Evolutionary conservation across 2,329 filamentous ascomycete genomes (phyloP).

Genomic region (Fusarium citri): DNA sequence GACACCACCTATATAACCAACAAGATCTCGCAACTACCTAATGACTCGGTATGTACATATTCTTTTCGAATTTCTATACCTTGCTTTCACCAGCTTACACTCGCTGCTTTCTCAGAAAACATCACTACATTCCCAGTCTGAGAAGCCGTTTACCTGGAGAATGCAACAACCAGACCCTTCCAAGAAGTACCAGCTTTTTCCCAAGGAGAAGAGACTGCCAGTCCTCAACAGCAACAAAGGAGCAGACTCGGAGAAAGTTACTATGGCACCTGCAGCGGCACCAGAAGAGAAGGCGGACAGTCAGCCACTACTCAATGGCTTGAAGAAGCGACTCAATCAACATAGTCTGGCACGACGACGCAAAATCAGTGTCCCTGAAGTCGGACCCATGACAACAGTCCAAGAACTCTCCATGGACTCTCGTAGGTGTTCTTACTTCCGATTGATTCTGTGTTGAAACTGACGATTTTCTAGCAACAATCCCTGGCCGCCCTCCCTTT

Average conservation of each 20-base stretch:
- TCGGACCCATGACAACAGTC: constrained; percentile 76
- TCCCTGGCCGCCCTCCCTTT: constrained; percentile 72
- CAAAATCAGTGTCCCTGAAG: constrained; percentile 72
- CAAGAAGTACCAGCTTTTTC: constrained; percentile 72
- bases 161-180: constrained; percentile 66
- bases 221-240: constrained; percentile 59
- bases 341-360: constrained; percentile 67
- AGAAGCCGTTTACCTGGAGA: constrained; percentile 67
- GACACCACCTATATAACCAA: constrained; percentile 65
- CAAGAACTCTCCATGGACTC: constrained; percentile 77
- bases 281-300: constrained; percentile 57
- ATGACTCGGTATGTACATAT: constrained; percentile 56
- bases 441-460: background rate
- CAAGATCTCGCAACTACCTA: constrained; percentile 58
- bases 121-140: constrained; percentile 51
- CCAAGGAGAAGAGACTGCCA: constrained; percentile 62
- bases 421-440: constrained; percentile 60
- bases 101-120: constrained; percentile 36
- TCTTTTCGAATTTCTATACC: constrained; percentile 18
- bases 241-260: constrained; percentile 63
- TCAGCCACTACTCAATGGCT: constrained; percentile 52
- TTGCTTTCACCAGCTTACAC: constrained; percentile 27
- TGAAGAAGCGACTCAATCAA: constrained; percentile 68
- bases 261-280: constrained; percentile 56
- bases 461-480: constrained; percentile 65